These are phyloP conservation scores for Spirogloea muscicola DNA, from an alignment of 139 green algal species.

Conservation along the genomic window DNA sequence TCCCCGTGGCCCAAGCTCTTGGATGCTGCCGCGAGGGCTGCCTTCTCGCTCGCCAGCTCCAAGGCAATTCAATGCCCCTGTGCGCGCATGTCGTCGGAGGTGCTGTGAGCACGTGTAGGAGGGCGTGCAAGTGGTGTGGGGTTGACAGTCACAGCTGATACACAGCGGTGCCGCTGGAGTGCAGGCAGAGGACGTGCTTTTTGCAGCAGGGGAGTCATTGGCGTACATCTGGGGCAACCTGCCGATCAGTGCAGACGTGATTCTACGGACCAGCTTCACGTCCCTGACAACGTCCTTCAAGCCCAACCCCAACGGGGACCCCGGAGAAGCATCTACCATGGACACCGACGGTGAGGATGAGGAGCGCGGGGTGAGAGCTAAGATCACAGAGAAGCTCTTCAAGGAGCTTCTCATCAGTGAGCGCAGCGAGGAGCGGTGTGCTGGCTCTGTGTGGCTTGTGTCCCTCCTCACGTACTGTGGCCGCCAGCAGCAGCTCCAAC, in stretches of 20 bases:
- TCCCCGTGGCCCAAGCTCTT: slow-evolving; percentile 16
- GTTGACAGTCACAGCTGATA: no score
- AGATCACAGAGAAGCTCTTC: slow-evolving; percentile 46
- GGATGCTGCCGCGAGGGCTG: slow-evolving; percentile 8
- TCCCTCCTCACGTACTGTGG: slow-evolving; percentile 69
- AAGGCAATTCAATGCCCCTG: no score
- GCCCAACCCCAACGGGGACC: no score
- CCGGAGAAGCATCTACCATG: no score
- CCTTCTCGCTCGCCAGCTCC: no score
- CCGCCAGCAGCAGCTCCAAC: slow-evolving; percentile 50
- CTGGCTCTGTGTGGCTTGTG: slow-evolving; percentile 74
- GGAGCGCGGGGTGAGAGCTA: neutral
- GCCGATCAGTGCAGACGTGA: slow-evolving; percentile 42
- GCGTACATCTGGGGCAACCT: slow-evolving; percentile 69
- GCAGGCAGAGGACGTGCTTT: slow-evolving; percentile 69
- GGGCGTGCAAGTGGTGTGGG: no score
- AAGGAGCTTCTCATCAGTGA: slow-evolving; percentile 58
- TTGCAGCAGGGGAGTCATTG: slow-evolving; percentile 76
- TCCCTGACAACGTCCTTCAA: slow-evolving; percentile 40
- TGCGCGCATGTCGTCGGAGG: no score
- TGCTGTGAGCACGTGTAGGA: no score
- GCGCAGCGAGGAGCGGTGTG: slow-evolving; percentile 61
- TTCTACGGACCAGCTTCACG: slow-evolving; percentile 52
- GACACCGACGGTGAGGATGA: slow-evolving; percentile 13
- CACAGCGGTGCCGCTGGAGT: no score